Percentiles rank a stretch among this genome's conserved stretches.
phyloP scores from a whole-genome alignment of 805 yeast genomes.

The Pichia nakasei region DNA sequence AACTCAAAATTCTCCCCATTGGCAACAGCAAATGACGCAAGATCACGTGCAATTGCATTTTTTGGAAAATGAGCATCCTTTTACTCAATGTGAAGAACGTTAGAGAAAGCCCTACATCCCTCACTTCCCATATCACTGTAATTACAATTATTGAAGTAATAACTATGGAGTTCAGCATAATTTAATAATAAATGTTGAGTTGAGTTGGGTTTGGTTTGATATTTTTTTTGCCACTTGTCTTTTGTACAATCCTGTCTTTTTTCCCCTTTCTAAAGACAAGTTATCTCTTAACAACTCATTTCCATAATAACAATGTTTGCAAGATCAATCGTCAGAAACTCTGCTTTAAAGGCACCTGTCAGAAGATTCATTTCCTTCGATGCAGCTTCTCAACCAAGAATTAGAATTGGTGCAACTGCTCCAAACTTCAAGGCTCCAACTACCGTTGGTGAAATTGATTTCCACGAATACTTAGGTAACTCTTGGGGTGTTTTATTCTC shows the following conservation, averaged over 20 bases:
- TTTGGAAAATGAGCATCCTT: too few species aligned
- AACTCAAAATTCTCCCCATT: too few species aligned
- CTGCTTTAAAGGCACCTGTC: conserved; percentile 13
- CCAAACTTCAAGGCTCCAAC: conserved; percentile 84
- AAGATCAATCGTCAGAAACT: conserved; percentile 13
- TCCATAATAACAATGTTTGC: conserved; percentile 12
- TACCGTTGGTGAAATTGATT: conserved; percentile 73
- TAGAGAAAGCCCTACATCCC: too few species aligned
- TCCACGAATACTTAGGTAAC: conserved; percentile 81
- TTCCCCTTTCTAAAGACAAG: neutral
- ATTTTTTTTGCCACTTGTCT: neutral
- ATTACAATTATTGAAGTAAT: too few species aligned
- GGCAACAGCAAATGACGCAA: conserved; percentile 3
- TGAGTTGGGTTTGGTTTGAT: too few species aligned
- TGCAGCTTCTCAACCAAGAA: conserved; percentile 48
- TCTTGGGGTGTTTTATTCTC: conserved; percentile 86
- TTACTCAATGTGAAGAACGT: too few species aligned
- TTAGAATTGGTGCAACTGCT: conserved; percentile 76
- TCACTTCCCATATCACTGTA: too few species aligned
- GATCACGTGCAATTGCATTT: conserved; percentile 3
- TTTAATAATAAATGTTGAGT: too few species aligned
- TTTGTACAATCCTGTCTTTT: neutral
- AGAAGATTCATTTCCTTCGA: conserved; percentile 35
- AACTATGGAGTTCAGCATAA: too few species aligned
- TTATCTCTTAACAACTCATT: neutral